phyloP scores from a whole-genome alignment of 2,329 filamentous ascomycete genomes.

The Achaetomium macrosporum region DNA sequence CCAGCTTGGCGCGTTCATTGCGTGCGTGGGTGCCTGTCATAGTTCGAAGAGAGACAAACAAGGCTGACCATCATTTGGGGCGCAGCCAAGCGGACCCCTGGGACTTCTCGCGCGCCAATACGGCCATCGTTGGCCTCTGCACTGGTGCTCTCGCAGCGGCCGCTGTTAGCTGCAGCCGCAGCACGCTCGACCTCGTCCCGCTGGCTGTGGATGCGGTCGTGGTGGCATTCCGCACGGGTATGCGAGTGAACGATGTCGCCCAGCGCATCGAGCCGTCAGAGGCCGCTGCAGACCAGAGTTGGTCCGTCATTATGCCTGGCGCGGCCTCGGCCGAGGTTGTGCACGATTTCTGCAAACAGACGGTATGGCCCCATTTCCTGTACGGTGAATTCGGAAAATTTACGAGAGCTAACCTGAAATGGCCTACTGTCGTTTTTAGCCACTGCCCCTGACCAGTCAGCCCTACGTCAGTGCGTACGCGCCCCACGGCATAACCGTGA shows the following conservation, averaged over 20 bases:
- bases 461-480: not conserved
- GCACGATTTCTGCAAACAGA: not conserved
- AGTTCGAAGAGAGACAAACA: no score
- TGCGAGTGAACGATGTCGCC: not conserved
- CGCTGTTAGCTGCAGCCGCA: slow-evolving; percentile 7
- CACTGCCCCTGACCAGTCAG: not conserved
- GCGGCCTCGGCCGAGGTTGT: not conserved
- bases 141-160: slow-evolving; percentile 6
- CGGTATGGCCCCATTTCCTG: no score
- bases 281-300: not conserved
- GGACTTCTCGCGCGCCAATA: not conserved
- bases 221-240: slow-evolving; percentile 7
- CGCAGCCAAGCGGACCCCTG: not conserved
- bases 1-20: slow-evolving; percentile 9
- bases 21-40: not conserved
- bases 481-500: not conserved
- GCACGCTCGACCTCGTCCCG: not conserved
- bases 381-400: no score
- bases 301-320: not conserved
- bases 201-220: slow-evolving; percentile 3
- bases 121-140: slow-evolving; percentile 5
- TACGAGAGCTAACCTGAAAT: no score
- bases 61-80: no score
- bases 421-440: not conserved
- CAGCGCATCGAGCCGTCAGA: not conserved